Evolutionary conservation across 176 grass and related monocot genomes (phyloP), one percentile per base, ranked within the genome.

Genomic region (Stipa capillata): DNA sequence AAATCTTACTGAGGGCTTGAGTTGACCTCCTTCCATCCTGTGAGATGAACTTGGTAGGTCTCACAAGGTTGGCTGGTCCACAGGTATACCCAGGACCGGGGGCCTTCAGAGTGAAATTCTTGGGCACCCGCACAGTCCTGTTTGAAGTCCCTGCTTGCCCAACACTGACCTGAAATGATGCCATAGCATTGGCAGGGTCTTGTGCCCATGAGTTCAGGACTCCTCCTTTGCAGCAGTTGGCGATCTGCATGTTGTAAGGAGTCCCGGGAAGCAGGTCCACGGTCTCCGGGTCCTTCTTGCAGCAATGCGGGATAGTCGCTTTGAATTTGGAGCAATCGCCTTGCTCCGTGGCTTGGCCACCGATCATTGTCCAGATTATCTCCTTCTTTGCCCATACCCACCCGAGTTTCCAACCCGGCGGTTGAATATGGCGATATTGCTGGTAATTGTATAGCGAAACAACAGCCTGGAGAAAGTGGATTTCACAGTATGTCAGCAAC

Each of bases 241-340:
- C 81, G 40, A 80, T 80, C 83, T 92, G 89, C 84, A 54, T 85
- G 74, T 87, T 85, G 68, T 87, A 95, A 65, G 89, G 92, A 37
- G 89, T 91, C 33, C 89, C 86, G 0, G 86, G 89, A 42, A 93
- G 83, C 40, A 88, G 55, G 77, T 88, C 85, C 14, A 88, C 88
- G 18, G 91, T 28, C 44, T 90, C 79, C 0, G 89, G 89, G 49
- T 84, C 65, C 49, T 74, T 83, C 41, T 66, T 89, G 47, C 89
- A 91, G 59, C 89, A 89, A 62, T 95, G 92, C 16, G 92, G 89
- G 33, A 87, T 82, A 64, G 17, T 62, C 6, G 24, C 32, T 77
- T 92, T 95, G 53, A 92, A 95, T 53, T 85, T 92, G 50, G 92
- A 95, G 87, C 92, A 95, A 15, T 95, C 89, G 0, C 92, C 92